These are phyloP conservation scores for Colletotrichum ledebouriae DNA, from an alignment of 2,329 filamentous ascomycete genomes.

Conservation along the genomic window DNA sequence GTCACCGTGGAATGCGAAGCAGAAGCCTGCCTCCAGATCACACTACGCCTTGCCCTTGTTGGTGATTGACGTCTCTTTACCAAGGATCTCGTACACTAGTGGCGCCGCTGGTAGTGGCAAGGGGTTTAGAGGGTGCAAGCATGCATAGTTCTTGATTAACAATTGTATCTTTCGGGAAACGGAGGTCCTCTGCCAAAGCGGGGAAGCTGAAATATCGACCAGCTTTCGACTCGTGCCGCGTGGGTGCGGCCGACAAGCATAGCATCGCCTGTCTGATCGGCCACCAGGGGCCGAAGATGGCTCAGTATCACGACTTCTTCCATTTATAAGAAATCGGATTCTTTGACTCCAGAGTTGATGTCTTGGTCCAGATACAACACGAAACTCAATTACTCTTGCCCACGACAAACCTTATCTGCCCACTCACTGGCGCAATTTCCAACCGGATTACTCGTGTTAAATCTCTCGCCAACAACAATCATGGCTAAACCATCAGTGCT, in stretches of 20 bases:
- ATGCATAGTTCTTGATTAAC: background rate
- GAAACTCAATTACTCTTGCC: background rate
- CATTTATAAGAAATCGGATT: background rate
- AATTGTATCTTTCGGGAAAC: background rate
- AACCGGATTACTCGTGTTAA: too few species aligned
- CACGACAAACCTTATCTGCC: background rate
- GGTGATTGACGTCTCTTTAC: background rate
- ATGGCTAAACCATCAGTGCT: slow-evolving; percentile 48
- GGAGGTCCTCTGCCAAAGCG: slow-evolving; percentile 6
- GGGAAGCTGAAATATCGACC: background rate
- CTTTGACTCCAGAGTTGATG: background rate
- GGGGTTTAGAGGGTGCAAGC: slow-evolving; percentile 7
- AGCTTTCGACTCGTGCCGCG: background rate
- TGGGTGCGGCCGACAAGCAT: background rate
- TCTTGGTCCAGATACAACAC: background rate
- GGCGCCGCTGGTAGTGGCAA: background rate
- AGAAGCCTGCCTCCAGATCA: background rate
- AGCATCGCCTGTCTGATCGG: background rate
- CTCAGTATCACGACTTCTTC: background rate
- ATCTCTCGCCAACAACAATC: too few species aligned
- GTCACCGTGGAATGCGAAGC: background rate
- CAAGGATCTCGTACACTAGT: background rate
- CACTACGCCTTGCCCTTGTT: background rate
- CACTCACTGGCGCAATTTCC: too few species aligned
- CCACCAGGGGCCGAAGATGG: slow-evolving; percentile 7